Evolutionary conservation across 2,329 filamentous ascomycete genomes (phyloP).

Genomic region (Atkinsonella hypoxylon): DNA sequence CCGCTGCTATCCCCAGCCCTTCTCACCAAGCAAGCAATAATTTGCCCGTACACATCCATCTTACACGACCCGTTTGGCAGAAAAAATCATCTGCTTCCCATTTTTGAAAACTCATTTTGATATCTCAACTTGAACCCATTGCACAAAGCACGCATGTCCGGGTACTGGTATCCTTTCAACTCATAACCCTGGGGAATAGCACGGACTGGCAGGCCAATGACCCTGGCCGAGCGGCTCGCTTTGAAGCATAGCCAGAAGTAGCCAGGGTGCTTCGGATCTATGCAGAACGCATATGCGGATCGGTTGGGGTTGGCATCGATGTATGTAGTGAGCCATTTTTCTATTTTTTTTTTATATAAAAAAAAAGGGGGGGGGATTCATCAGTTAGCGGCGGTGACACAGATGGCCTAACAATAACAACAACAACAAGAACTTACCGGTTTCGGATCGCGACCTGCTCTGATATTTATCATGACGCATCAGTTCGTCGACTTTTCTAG

Average conservation of each 20-base stretch:
- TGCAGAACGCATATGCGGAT: slow-evolving; percentile 90
- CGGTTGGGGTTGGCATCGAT: slow-evolving; percentile 91
- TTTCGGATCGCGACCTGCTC: slow-evolving; percentile 63
- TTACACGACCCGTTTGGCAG: too few species aligned
- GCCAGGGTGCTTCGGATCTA: slow-evolving; percentile 81
- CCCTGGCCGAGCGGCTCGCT: slow-evolving; percentile 60
- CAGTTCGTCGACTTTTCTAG: slow-evolving; percentile 93
- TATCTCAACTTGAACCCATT: slow-evolving; percentile 92
- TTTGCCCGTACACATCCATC: too few species aligned
- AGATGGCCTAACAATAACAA: background rate
- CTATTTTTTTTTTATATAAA: slow-evolving; percentile 30
- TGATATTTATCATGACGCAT: slow-evolving; percentile 93
- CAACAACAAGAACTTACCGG: slow-evolving; percentile 52
- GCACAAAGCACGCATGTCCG: slow-evolving; percentile 87
- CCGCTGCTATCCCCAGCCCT: too few species aligned
- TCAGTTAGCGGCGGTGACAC: slow-evolving; percentile 9
- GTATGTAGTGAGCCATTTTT: slow-evolving; percentile 92
- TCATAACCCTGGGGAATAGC: slow-evolving; percentile 91
- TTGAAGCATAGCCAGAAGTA: slow-evolving; percentile 98
- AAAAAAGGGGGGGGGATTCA: background rate
- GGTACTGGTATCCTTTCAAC: slow-evolving; percentile 77
- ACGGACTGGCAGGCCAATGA: slow-evolving; percentile 75
- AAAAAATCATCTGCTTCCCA: slow-evolving; percentile 26
- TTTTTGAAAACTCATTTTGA: slow-evolving; percentile 52
- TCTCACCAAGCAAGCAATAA: too few species aligned